Percentiles rank a stretch among this genome's conserved stretches.
These are phyloP conservation scores for Murraya paniculata DNA, from an alignment of 345 rosid genomes.

Conservation along the genomic window DNA sequence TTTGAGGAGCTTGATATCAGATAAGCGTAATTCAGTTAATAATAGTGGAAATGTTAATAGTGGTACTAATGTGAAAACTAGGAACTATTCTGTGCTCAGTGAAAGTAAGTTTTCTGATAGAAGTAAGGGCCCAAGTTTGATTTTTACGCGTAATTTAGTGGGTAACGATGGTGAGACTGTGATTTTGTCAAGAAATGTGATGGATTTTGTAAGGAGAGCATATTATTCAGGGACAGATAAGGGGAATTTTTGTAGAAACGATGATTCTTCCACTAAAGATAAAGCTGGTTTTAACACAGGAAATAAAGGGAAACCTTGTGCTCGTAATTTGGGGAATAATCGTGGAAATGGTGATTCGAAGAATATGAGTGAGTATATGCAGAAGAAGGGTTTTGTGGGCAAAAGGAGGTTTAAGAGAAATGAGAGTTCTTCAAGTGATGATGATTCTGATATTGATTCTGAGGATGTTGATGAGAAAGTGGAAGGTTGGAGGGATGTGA, in stretches of 20 bases:
- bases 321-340: constrained; percentile 16
- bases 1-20: constrained; percentile 43
- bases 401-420: constrained; percentile 44
- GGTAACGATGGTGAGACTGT: background rate
- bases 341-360: constrained; percentile 24
- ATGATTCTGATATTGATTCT: constrained; percentile 40
- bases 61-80: background rate
- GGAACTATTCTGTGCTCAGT: constrained; percentile 6
- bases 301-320: constrained; percentile 23
- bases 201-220: constrained; percentile 7
- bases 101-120: background rate
- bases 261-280: constrained; percentile 39
- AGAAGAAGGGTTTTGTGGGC: constrained; percentile 24
- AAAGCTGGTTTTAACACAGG: constrained; percentile 17
- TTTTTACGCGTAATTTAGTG: background rate
- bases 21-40: constrained; percentile 3
- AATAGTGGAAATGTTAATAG: constrained; percentile 11
- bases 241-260: constrained; percentile 38
- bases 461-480: constrained; percentile 32
- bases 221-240: constrained; percentile 8
- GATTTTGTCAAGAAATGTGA: constrained; percentile 5
- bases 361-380: constrained; percentile 19
- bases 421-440: constrained; percentile 62
- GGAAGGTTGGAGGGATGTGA: constrained; percentile 46
- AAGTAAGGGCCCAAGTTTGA: background rate